These are phyloP conservation scores for Amanita molliuscula DNA, from an alignment of 768 basidiomycete genomes.

Conservation along the genomic window DNA sequence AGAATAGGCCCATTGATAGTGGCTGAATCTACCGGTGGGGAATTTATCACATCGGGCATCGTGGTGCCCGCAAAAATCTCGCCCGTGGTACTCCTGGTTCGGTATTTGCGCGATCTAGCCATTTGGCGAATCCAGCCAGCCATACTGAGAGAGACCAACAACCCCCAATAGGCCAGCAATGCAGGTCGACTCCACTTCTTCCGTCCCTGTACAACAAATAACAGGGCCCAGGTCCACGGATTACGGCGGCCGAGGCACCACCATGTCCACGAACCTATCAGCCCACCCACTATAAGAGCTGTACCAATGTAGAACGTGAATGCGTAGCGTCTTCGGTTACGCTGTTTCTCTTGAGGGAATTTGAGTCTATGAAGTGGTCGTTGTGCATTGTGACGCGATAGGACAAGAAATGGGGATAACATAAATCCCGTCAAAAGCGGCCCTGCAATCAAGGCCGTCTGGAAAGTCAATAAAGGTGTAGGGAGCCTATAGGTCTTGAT, in stretches of 20 bases:
- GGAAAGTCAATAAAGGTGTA: conserved; percentile 85
- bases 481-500: conserved; percentile 91
- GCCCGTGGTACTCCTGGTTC: conserved; percentile 33
- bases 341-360: conserved; percentile 62
- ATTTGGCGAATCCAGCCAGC: conserved; percentile 94
- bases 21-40: conserved; percentile 2
- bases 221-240: conserved; percentile 81
- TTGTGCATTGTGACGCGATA: conserved; percentile 88
- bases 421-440: conserved; percentile 89
- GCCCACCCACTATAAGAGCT: conserved; percentile 63
- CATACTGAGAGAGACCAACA: conserved; percentile 72
- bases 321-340: conserved; percentile 76
- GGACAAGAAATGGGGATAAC: conserved; percentile 84
- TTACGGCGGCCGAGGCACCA: conserved; percentile 76
- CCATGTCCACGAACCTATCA: conserved; percentile 88
- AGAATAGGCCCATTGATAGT: conserved; percentile 3
- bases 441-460: conserved; percentile 87
- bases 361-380: conserved; percentile 74
- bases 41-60: conserved; percentile 11
- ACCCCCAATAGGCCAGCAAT: conserved; percentile 79
- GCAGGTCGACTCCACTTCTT: conserved; percentile 71
- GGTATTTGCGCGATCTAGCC: conserved; percentile 61
- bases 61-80: conserved; percentile 24
- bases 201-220: conserved; percentile 68
- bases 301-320: conserved; percentile 75